A percentile compares a stretch with the other conserved stretches of the same genome.
These are phyloP conservation scores for Phialocephala sp. DNA, from an alignment of 2,329 filamentous ascomycete genomes.

Conservation along the genomic window DNA sequence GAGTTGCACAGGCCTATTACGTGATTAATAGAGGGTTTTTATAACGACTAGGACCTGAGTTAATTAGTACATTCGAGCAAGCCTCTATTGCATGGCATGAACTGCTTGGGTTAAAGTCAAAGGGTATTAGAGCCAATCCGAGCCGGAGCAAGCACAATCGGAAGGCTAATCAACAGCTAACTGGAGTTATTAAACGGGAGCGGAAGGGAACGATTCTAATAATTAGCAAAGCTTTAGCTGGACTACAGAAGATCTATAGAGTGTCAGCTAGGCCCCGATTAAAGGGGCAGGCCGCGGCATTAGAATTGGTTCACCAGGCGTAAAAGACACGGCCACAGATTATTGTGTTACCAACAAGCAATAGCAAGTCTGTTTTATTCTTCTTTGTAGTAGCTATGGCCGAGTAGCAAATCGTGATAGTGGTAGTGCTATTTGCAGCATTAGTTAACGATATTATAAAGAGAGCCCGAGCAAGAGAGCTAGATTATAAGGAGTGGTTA, in stretches of 20 bases:
- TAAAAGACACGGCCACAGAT: neutral
- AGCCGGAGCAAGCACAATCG: neutral
- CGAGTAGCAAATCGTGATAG: conserved; percentile 9
- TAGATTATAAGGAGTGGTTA: conserved; percentile 14
- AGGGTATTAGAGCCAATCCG: neutral
- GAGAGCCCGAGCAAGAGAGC: neutral
- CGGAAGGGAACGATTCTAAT: neutral
- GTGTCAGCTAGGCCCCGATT: neutral
- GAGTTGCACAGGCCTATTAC: conserved; percentile 16
- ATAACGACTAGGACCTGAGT: conserved; percentile 14
- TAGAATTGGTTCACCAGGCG: neutral
- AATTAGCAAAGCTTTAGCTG: neutral
- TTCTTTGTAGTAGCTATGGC: conserved; percentile 19
- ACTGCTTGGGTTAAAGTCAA: neutral
- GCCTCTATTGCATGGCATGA: conserved; percentile 13
- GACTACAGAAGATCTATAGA: neutral
- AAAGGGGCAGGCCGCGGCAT: neutral
- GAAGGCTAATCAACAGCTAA: neutral
- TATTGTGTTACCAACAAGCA: conserved; percentile 21
- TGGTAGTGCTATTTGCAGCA: conserved; percentile 18
- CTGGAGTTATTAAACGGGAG: no score
- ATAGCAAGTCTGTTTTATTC: conserved; percentile 19
- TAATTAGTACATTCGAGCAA: conserved; percentile 13
- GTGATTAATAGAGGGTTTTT: conserved; percentile 19
- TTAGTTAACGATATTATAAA: conserved; percentile 15